Evolutionary conservation across 345 rosid species (phyloP).

Genomic region (Durio zibethinus): DNA sequence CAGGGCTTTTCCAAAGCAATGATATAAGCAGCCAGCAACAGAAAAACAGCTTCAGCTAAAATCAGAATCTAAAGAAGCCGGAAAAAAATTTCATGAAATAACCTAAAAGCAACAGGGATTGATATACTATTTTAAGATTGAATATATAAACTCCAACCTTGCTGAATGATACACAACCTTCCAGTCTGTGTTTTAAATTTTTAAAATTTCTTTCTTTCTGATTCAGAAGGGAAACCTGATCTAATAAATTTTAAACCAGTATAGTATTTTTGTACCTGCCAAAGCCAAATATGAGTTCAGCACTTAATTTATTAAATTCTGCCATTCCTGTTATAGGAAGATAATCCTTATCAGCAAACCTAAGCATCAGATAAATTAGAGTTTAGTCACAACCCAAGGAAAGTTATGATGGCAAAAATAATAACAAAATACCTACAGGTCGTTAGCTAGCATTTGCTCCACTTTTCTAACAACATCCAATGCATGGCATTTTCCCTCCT

Average conservation of each 20-base stretch:
- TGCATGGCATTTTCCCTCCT: conserved; percentile 91
- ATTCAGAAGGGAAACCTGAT: conserved; percentile 31
- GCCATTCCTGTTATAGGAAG: conserved; percentile 84
- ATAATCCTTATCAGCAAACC: conserved; percentile 83
- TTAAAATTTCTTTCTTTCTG: not conserved
- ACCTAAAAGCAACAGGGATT: not conserved
- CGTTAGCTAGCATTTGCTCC: conserved; percentile 71
- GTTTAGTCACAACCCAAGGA: not conserved
- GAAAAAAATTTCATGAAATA: not conserved
- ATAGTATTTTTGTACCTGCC: conserved; percentile 48
- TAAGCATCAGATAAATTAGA: conserved; percentile 15
- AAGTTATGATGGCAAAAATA: not conserved
- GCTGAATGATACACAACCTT: not conserved
- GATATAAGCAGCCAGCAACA: conserved; percentile 14
- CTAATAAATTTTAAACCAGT: not conserved
- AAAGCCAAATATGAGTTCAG: conserved; percentile 78
- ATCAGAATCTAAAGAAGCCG: not conserved
- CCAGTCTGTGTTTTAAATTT: not conserved
- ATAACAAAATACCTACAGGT: conserved; percentile 40
- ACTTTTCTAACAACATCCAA: conserved; percentile 70
- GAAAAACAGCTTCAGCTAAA: not conserved
- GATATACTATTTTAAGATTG: not conserved
- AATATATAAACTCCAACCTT: not conserved
- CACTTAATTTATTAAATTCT: conserved; percentile 82
- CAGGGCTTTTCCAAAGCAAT: conserved; percentile 51